Evolutionary conservation across 2,329 filamentous ascomycete species (phyloP), one percentile per base, ranked within the genome.

Genomic region (Tolypocladium album): DNA sequence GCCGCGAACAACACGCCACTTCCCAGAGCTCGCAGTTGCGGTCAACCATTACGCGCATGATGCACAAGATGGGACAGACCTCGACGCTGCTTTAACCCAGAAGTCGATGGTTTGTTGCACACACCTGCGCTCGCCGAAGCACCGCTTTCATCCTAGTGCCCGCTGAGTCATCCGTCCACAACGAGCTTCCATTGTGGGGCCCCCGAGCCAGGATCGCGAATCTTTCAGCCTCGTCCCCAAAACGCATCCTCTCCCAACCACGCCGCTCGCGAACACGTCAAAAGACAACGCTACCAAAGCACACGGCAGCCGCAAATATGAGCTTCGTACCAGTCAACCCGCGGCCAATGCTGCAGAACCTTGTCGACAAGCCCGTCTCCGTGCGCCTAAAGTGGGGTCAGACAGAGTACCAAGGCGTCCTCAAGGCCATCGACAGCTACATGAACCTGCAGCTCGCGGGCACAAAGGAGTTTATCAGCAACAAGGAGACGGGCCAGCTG

Each of bases 311-410:
- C 53, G 34, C 60, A 64, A 71, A 62, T 43, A 75, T 75, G 72
- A 75, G 72, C 62, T 95, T 96, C 79, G 88, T 95, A 74, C 94
- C 94, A 64, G 82, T 97, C 71, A 99, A 99, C 83, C 94, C 94
- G 72, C 90, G 93, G 75, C 94, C 94, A 52, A 92, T 97, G 83
- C 88, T 99, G 73, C 92, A 97, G 80, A 87, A 87, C 72, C 87
- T 97, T 64, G 89, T 99, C 77, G 89, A 95, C 79, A 89, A 95
- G 75, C 85, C 93, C 70, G 87, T 99, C 71, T 82, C 92, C 64
- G 89, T 99, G 64, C 90, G 92, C 69, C 84, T 99, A 65, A 99
- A 99, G 83, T 99, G 94, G 94, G 92, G 91, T 68, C 88, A 97
- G 76, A 94, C 91, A 62, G 94, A 99, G 76, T 99, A 99, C 84